Conservation (phyloP, 2,329 filamentous ascomycete genomes). For the Ascochyta pisi region DNA sequence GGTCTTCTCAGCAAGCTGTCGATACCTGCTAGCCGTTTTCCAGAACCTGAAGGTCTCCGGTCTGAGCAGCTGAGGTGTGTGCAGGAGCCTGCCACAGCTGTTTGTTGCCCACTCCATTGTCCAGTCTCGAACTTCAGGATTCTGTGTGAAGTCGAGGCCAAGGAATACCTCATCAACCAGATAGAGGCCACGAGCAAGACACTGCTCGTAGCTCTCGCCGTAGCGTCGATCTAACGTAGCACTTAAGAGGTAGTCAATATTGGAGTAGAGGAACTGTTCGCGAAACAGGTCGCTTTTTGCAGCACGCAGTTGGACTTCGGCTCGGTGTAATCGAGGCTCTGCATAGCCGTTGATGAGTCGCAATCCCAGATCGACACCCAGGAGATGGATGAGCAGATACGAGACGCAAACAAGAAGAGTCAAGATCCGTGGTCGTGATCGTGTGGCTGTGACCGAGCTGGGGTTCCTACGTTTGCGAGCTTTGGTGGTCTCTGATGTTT, state of each 20-base stretch:
- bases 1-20: not conserved
- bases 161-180: constrained; percentile 19
- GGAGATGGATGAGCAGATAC: constrained; percentile 16
- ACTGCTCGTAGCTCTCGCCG: constrained; percentile 35
- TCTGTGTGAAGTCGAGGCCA: constrained; percentile 18
- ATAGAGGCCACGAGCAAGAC: constrained; percentile 32
- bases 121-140: constrained; percentile 22
- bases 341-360: constrained; percentile 4
- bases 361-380: constrained; percentile 13
- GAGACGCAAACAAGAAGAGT: constrained; percentile 12
- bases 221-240: constrained; percentile 14
- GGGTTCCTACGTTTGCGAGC: not conserved
- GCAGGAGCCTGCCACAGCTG: constrained; percentile 30
- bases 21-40: not conserved
- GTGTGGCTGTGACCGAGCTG: not conserved
- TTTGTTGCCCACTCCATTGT: constrained; percentile 32
- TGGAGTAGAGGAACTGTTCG: constrained; percentile 16
- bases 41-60: not conserved
- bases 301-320: constrained; percentile 7
- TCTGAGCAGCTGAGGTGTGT: constrained; percentile 19
- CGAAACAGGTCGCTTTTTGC: not conserved
- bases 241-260: constrained; percentile 16
- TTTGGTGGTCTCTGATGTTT: not conserved
- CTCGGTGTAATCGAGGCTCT: constrained; percentile 8
- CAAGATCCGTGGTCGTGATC: constrained; percentile 10